These are phyloP conservation scores for Capsicum chinense DNA, from an alignment of 257 asterid species.

Conservation along the genomic window DNA sequence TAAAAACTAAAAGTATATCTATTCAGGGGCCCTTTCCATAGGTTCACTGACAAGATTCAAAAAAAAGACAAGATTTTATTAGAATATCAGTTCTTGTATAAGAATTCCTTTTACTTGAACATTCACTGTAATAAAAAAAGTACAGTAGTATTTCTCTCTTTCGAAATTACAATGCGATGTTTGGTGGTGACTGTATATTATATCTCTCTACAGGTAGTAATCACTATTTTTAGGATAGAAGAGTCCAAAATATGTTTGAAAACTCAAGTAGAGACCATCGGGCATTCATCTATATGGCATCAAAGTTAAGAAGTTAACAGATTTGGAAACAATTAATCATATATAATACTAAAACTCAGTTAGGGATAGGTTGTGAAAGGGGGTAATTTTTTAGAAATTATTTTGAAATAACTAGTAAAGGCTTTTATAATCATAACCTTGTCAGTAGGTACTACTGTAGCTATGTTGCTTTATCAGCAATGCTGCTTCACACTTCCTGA, in stretches of 20 bases:
- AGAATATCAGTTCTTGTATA: not conserved
- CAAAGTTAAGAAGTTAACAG: not conserved
- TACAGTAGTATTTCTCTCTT: not conserved
- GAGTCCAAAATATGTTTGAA: constrained; percentile 20
- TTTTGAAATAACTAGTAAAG: not conserved
- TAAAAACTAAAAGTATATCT: not conserved
- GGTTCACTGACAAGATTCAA: not conserved
- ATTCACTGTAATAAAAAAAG: not conserved
- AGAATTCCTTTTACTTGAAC: not conserved
- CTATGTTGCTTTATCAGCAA: constrained; percentile 21
- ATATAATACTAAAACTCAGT: not conserved
- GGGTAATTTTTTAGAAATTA: not conserved
- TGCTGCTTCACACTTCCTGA: constrained; percentile 1
- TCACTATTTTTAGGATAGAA: not conserved
- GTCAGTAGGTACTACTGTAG: not conserved
- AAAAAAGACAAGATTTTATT: constrained; percentile 18
- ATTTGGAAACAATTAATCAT: not conserved
- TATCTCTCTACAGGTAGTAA: constrained; percentile 11
- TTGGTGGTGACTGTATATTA: not conserved
- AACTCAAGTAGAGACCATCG: not conserved
- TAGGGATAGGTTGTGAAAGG: not conserved
- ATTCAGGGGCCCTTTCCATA: not conserved
- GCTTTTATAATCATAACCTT: constrained; percentile 17
- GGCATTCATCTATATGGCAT: constrained; percentile 14
- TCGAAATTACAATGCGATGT: not conserved